Evolutionary conservation across 257 asterid species (phyloP).

Genomic region (Solanum sejunctum): DNA sequence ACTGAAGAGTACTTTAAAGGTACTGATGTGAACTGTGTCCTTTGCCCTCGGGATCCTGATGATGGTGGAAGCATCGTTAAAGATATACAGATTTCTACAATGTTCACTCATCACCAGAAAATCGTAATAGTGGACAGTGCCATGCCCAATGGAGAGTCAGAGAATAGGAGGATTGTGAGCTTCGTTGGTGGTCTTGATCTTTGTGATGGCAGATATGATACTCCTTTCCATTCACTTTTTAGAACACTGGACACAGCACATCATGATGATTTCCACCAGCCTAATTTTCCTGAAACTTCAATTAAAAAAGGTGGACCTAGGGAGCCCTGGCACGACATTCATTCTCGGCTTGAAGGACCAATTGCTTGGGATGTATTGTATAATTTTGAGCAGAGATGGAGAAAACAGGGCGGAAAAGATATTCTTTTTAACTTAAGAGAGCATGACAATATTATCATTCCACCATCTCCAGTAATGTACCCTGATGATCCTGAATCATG

Average conservation of each 20-base stretch:
- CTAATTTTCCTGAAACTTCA: slow-evolving; percentile 55
- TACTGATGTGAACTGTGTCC: slow-evolving; percentile 49
- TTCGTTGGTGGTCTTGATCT: slow-evolving; percentile 91
- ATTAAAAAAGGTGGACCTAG: slow-evolving; percentile 71
- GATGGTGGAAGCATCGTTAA: slow-evolving; percentile 75
- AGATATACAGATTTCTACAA: slow-evolving; percentile 60
- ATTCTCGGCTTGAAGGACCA: slow-evolving; percentile 68
- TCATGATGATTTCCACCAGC: slow-evolving; percentile 82
- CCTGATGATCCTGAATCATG: slow-evolving; percentile 65
- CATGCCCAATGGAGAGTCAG: slow-evolving; percentile 36
- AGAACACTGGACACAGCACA: slow-evolving; percentile 77
- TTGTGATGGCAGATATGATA: slow-evolving; percentile 76
- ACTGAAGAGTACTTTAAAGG: slow-evolving; percentile 44
- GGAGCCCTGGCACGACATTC: slow-evolving; percentile 92
- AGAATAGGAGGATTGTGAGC: slow-evolving; percentile 50
- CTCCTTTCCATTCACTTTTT: slow-evolving; percentile 73
- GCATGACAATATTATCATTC: slow-evolving; percentile 37
- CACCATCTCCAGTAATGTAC: slow-evolving; percentile 70
- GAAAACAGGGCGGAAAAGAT: slow-evolving; percentile 72
- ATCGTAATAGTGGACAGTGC: slow-evolving; percentile 55
- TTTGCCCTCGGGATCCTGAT: slow-evolving; percentile 78
- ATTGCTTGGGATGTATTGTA: slow-evolving; percentile 83
- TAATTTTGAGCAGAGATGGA: slow-evolving; percentile 90
- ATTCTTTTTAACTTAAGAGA: slow-evolving; percentile 50
- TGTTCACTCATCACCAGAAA: slow-evolving; percentile 93